These are phyloP conservation scores for Phytopythium mirpurense DNA, from an alignment of 352 stramenopile genomes.

Conservation along the genomic window DNA sequence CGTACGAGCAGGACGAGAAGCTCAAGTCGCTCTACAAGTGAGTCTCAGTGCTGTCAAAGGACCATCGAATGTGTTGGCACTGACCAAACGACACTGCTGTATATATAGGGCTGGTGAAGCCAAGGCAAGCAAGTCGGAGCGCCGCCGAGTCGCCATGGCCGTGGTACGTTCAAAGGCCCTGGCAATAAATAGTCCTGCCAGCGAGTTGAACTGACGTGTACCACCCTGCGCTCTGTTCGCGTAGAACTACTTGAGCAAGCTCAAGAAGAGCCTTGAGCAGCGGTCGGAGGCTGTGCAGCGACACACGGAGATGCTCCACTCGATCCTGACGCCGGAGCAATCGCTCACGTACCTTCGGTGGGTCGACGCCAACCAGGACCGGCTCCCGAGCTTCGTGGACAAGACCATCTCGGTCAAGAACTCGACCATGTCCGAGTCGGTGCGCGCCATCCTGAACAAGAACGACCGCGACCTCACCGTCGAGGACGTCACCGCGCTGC, in stretches of 20 bases:
- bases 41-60: not conserved
- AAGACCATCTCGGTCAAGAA: conserved; percentile 50
- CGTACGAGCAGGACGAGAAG: conserved; percentile 89
- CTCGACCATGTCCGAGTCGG: conserved; percentile 46
- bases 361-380: conserved; percentile 77
- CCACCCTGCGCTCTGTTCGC: not conserved
- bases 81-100: conserved; percentile 3
- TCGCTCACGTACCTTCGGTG: conserved; percentile 80
- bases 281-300: conserved; percentile 73
- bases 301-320: conserved; percentile 79
- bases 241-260: conserved; percentile 88
- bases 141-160: conserved; percentile 72
- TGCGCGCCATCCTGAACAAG: conserved; percentile 79
- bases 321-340: conserved; percentile 81
- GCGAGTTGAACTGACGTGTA: not conserved
- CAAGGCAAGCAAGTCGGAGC: conserved; percentile 81
- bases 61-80: not conserved
- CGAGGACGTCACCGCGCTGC: conserved; percentile 77
- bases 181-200: not conserved
- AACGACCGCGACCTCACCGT: conserved; percentile 83
- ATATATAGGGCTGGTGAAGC: conserved; percentile 70
- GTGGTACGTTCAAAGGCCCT: conserved; percentile 38
- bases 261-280: conserved; percentile 79
- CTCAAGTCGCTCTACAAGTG: conserved; percentile 86
- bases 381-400: conserved; percentile 57